These are phyloP conservation scores for Leishmania guyanensis DNA, from an alignment of 208 protist genomes.

Conservation along the genomic window DNA sequence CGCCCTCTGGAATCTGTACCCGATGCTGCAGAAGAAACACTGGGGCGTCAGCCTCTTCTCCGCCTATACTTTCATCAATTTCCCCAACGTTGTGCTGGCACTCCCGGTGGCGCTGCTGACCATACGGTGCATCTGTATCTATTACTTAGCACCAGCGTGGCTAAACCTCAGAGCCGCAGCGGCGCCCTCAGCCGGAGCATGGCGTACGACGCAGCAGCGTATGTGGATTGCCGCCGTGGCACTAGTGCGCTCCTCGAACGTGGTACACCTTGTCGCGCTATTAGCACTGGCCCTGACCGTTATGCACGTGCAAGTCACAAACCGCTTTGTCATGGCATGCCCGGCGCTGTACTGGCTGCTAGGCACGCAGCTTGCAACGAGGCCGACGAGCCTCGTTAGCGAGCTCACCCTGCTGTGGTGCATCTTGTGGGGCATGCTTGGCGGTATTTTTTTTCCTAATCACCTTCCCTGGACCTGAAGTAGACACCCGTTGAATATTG, in stretches of 20 bases:
- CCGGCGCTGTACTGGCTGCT: conserved; percentile 73
- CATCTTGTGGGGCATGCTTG: conserved; percentile 54
- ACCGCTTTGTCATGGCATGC: conserved; percentile 69
- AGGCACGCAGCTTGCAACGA: conserved; percentile 46
- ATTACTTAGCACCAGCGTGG: conserved; percentile 31
- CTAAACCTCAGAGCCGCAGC: neutral
- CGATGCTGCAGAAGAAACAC: conserved; percentile 72
- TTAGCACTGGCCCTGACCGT: conserved; percentile 48
- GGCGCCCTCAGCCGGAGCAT: neutral
- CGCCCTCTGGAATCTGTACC: conserved; percentile 69
- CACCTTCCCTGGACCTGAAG: conserved; percentile 78
- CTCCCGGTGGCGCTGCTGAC: conserved; percentile 50
- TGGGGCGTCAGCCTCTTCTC: conserved; percentile 74
- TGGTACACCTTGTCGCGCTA: conserved; percentile 50
- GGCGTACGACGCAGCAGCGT: neutral
- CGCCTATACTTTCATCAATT: conserved; percentile 61
- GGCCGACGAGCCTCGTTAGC: conserved; percentile 33
- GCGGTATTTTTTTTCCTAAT: conserved; percentile 72
- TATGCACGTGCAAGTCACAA: conserved; percentile 84
- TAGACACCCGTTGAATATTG: neutral
- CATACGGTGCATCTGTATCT: conserved; percentile 21
- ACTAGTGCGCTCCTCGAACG: conserved; percentile 55
- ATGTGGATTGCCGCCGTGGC: neutral
- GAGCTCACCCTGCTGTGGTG: conserved; percentile 51
- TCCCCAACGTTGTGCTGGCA: conserved; percentile 70